These are phyloP conservation scores for Lathyrus oleraceus DNA, from an alignment of 306 rosid species.

Conservation along the genomic window DNA sequence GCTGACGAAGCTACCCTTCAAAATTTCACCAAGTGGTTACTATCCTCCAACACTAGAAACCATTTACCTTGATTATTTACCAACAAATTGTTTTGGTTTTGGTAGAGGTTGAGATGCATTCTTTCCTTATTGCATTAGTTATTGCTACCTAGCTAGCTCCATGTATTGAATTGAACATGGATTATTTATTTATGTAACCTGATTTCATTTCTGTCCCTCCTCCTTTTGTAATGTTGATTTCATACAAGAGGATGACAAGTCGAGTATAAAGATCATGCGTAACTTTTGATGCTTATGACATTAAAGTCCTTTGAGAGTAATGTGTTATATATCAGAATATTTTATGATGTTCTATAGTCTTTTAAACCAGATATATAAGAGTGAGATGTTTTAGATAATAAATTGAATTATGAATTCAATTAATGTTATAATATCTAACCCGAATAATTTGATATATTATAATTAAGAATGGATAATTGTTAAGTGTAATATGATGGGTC, in stretches of 20 bases:
- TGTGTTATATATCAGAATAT: too few relatives aligned
- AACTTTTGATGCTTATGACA: too few relatives aligned
- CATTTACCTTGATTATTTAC: not conserved
- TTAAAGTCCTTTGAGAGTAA: too few relatives aligned
- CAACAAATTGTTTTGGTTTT: not conserved
- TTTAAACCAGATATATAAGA: too few relatives aligned
- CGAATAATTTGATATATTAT: too few relatives aligned
- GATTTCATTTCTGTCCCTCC: not conserved
- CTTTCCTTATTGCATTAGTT: not conserved
- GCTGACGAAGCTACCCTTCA: conserved; percentile 63
- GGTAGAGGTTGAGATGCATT: not conserved
- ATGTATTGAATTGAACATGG: not conserved
- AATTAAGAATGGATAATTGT: too few relatives aligned
- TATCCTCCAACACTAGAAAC: conserved; percentile 16
- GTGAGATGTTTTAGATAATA: not conserved
- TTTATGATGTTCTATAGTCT: too few relatives aligned
- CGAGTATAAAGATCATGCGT: too few relatives aligned
- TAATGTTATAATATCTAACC: too few relatives aligned
- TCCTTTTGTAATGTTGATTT: too few relatives aligned
- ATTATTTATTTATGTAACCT: not conserved
- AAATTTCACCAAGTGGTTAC: conserved; percentile 62
- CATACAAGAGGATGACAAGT: too few relatives aligned
- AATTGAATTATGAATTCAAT: not conserved
- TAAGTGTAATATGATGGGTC: too few relatives aligned
- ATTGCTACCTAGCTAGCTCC: not conserved